phyloP scores from a whole-genome alignment of 495 filamentous ascomycete genomes.

The Elaphomyces granulatus region DNA sequence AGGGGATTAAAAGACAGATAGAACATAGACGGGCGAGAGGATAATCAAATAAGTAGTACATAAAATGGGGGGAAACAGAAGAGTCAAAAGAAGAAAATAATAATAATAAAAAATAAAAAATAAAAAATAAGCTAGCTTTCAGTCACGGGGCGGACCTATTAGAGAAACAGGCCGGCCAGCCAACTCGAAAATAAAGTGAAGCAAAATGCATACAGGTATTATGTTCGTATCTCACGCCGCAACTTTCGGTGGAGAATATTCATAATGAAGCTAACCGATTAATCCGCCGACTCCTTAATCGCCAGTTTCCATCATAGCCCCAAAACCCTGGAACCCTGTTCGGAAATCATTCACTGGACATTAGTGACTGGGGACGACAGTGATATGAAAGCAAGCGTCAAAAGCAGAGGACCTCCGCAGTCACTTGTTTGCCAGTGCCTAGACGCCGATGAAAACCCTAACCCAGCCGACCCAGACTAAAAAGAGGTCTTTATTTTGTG shows the following conservation, averaged over 20 bases:
- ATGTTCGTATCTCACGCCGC: no score
- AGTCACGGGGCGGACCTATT: no score
- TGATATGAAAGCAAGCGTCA: background rate
- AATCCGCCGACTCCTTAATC: background rate
- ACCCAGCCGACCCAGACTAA: conserved; percentile 8
- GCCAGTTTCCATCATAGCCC: background rate
- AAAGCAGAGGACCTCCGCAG: background rate
- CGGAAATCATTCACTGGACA: background rate
- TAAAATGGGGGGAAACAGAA: conserved; percentile 2
- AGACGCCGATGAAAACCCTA: conserved; percentile 23
- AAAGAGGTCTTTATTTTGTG: conserved; percentile 6
- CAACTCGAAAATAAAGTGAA: no score
- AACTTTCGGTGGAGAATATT: no score
- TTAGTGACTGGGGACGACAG: background rate
- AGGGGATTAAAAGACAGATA: conserved; percentile 9
- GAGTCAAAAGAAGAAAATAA: background rate
- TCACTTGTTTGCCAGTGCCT: conserved; percentile 7
- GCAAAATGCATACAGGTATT: no score
- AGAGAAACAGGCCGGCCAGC: no score
- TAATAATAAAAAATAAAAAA: background rate
- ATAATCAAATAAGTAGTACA: conserved; percentile 4
- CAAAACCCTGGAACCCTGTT: background rate
- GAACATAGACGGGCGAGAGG: conserved; percentile 6
- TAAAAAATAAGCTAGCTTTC: no score
- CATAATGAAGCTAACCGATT: no score